Base-by-base conservation (phyloP, 2,329 filamentous ascomycete genomes). In the Trichoderma simmonsii region DNA sequence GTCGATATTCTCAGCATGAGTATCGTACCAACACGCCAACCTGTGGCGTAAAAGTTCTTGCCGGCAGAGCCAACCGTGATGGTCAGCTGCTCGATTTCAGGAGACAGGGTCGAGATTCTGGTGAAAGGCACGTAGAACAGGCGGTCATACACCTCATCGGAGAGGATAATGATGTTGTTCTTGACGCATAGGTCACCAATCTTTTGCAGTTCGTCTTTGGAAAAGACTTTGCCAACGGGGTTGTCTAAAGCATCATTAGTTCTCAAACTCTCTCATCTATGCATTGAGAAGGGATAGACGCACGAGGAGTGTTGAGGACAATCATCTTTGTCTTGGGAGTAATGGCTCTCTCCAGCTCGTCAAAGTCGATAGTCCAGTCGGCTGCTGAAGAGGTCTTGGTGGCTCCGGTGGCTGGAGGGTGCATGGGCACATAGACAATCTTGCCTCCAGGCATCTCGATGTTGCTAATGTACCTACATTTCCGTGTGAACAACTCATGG, bases 21-120 rank as follows among this genome's bases (percentile, higher is more conserved):
- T 14, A 12, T 59, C 68, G 21, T 76, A 85, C 85, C 89, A 5
- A 98, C 95, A 72, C 96, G 91, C 96, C 96, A 99, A 62, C 96
- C 96, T 0, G 96, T 99, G 71, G 93, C 94, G 79, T 98, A 98
- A 83, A 99, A 99, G 85, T 96, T 97, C 88, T 99, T 99, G 77
- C 96, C 96, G 1, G 94, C 96, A 0, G 94, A 97, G 24, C 96
- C 96, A 34, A 99, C 96, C 0, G 96, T 98, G 63, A 99, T 83
- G 5, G 96, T 98, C 75, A 97, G 87, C 72, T 89, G 89, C 76
- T 94, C 94, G 66, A 98, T 90, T 80, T 98, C 94, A 0, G 95
- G 94, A 0, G 94, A 97, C 21, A 99, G 85, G 0, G 94, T 98
- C 28, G 93, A 93, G 70, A 98, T 92, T 77, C 96, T 90, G 1